A percentile compares a stretch with the other conserved stretches of the same genome.
These are phyloP conservation scores for Phoenix roebelenii DNA, from an alignment of 176 grass and related monocot species.

Conservation along the genomic window DNA sequence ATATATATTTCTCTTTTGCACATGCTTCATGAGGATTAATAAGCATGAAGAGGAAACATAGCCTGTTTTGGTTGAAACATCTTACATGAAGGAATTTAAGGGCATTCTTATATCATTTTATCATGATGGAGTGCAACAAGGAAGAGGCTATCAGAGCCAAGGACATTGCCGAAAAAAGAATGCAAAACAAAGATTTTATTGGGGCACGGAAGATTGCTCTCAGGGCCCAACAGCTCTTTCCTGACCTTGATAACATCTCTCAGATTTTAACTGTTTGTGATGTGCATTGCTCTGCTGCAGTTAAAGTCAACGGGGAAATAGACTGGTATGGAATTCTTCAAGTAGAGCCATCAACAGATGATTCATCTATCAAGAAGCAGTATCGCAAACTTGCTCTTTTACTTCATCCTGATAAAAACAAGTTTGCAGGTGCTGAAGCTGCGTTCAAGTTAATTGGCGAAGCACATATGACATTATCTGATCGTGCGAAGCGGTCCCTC, in stretches of 20 bases:
- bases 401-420: conserved; percentile 95
- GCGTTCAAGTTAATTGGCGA: conserved; percentile 89
- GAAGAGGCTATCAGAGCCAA: conserved; percentile 72
- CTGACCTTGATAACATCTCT: conserved; percentile 65
- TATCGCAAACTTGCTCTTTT: conserved; percentile 72
- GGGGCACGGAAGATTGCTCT: conserved; percentile 57
- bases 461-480: conserved; percentile 58
- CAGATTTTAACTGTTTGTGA: conserved; percentile 63
- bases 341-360: conserved; percentile 49
- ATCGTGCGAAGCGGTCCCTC: conserved; percentile 32
- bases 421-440: conserved; percentile 68
- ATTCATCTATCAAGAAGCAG: conserved; percentile 65
- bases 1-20: no score
- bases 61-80: neutral
- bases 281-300: conserved; percentile 64
- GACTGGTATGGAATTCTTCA: conserved; percentile 72
- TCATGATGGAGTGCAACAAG: conserved; percentile 59
- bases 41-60: no score
- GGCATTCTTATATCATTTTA: conserved; percentile 8
- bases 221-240: conserved; percentile 70
- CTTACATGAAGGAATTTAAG: conserved; percentile 18
- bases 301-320: conserved; percentile 34
- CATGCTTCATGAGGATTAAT: no score
- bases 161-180: conserved; percentile 59
- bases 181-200: conserved; percentile 54